Conservation (phyloP, 441 rosid species). For the Erysimum cheiri region DNA sequence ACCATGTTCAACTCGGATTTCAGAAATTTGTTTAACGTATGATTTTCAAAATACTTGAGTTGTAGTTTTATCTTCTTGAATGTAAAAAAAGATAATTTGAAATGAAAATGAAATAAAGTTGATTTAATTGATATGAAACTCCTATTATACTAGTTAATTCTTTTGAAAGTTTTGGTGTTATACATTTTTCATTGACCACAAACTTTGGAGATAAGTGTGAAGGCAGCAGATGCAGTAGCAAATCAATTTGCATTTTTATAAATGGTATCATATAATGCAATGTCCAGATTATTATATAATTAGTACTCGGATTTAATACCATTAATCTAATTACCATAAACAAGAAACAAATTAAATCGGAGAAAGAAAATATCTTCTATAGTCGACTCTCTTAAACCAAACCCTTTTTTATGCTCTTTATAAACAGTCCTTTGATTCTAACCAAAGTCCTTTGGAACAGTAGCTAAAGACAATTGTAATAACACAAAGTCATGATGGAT, state of each 20-base stretch:
- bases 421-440: conserved; percentile 15
- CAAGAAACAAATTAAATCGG: background rate
- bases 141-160: background rate
- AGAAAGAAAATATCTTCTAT: conserved; percentile 5
- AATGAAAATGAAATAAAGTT: background rate
- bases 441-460: conserved; percentile 5
- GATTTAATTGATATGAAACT: background rate
- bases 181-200: background rate
- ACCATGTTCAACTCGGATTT: no score
- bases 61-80: no score
- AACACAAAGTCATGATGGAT: conserved; percentile 23
- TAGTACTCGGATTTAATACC: conserved; percentile 11
- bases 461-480: conserved; percentile 7
- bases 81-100: no score
- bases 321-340: conserved; percentile 9
- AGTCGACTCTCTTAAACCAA: conserved; percentile 10
- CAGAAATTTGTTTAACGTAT: no score
- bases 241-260: conserved; percentile 26
- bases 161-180: conserved; percentile 10
- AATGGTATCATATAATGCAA: conserved; percentile 19
- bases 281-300: background rate
- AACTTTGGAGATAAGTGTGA: conserved; percentile 2
- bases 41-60: no score
- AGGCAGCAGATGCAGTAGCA: conserved; percentile 25
- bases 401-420: conserved; percentile 5